phyloP scores from a whole-genome alignment of 208 protist species.

The Strigomonas culicis region DNA sequence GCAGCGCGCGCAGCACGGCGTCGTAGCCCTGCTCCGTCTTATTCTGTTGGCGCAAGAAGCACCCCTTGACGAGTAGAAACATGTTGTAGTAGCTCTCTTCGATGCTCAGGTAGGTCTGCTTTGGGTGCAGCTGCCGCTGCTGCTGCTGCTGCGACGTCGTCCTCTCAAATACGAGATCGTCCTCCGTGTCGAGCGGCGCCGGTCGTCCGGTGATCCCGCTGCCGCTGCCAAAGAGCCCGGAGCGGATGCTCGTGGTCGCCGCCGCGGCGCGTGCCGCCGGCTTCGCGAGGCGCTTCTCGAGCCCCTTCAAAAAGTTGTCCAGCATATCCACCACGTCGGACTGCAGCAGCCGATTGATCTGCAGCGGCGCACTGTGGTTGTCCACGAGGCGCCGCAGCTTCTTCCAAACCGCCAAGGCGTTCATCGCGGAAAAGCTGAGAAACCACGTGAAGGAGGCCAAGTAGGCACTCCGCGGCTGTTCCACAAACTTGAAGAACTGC shows the following conservation, averaged over 20 bases:
- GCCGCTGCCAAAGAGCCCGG: not conserved
- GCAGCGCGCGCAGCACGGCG: conserved; percentile 68
- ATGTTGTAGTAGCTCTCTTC: not conserved
- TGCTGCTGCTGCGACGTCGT: not conserved
- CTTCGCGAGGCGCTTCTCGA: not conserved
- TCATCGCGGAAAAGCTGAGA: conserved; percentile 55
- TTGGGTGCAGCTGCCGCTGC: not conserved
- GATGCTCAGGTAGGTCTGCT: conserved; percentile 1
- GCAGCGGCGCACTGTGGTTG: not conserved
- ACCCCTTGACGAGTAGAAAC: conserved; percentile 38
- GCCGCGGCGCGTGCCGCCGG: not conserved
- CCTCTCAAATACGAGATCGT: not conserved
- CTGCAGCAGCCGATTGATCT: not conserved
- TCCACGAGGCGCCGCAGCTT: conserved; percentile 23
- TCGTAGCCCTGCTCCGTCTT: conserved; percentile 64
- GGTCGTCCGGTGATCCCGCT: not conserved
- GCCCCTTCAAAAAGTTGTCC: not conserved
- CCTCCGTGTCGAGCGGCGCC: not conserved
- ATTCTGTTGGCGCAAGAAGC: conserved; percentile 55
- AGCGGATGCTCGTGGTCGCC: not conserved
- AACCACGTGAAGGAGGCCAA: conserved; percentile 67
- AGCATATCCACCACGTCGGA: not conserved
- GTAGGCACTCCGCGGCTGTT: conserved; percentile 18
- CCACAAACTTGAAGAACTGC: not conserved
- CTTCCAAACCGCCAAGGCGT: conserved; percentile 67